Evolutionary conservation across 768 basidiomycete genomes (phyloP), one percentile per base, ranked within the genome.

Genomic region (Chalciporus chontae): DNA sequence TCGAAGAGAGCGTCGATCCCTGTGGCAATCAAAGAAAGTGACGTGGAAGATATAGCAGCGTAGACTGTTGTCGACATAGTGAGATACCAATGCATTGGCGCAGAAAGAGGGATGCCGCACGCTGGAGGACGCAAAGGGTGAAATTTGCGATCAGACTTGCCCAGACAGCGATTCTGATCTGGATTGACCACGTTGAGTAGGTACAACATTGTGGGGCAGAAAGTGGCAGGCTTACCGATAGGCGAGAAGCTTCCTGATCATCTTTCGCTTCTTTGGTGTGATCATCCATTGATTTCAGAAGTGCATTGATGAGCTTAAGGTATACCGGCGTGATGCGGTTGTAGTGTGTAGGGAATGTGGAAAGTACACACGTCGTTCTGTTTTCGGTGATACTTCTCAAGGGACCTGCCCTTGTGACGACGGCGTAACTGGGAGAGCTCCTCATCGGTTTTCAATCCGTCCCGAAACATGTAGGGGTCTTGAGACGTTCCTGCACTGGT

Each of bases 81-180:
- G 27, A n/a, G 15, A 5, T 48, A 40, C 23, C 14, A 36, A 11
- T 13, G 34, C 9, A 38, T 31, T 46, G 24, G 34, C 23, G 23
- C 40, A 0, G 26, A 18, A 43, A 24, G 15, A 11, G 32, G 26
- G 9, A 17, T 37, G 21, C 48, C 65, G 31, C 42, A 89, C 89
- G 66, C 64, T 92, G 90, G 8, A 93, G 65, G 6, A 81, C 73
- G 48, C 84, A 88, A 14, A 95, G 77, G 18, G 69, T 66, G 51
- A 89, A 69, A 67, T 98, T 98, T 39, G 81, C 77, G 27, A 79
- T 61, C n/a, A 98, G 75, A 61, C 89, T 92, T 11, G 86, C 84
- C 69, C 82, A 90, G 32, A 97, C 71, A 4, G 94, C 95, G 40
- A 94, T 86, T 70, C 87, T 90, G 55, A 97, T 83, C 89, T 94